Percentiles rank a stretch among this genome's conserved stretches.
Conservation (phyloP, 2,329 filamentous ascomycete species). For the Periconia sp. region DNA sequence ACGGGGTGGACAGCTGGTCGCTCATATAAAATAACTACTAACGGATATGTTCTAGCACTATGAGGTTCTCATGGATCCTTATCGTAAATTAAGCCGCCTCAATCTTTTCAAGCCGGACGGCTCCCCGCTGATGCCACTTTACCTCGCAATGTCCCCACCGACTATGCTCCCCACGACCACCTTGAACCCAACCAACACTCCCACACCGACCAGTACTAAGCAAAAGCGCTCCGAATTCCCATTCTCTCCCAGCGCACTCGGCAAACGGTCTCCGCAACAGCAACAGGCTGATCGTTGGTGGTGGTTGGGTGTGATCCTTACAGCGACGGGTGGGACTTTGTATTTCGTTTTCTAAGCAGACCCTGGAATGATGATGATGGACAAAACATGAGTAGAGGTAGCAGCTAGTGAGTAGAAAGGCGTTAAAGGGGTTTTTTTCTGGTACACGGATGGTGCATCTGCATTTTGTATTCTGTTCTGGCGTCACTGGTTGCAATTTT, state of each 20-base stretch:
- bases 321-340: conserved; percentile 50
- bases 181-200: conserved; percentile 57
- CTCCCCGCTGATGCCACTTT: conserved; percentile 67
- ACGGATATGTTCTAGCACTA: conserved; percentile 41
- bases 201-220: conserved; percentile 40
- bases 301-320: conserved; percentile 54
- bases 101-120: conserved; percentile 67
- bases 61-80: conserved; percentile 57
- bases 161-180: conserved; percentile 71
- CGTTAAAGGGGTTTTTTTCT: neutral
- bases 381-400: neutral
- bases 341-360: conserved; percentile 47
- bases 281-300: conserved; percentile 50
- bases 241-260: conserved; percentile 44
- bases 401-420: neutral
- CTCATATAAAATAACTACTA: too few relatives aligned
- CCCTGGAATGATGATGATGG: neutral
- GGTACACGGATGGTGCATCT: neutral
- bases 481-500: neutral
- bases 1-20: too few relatives aligned
- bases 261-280: conserved; percentile 35
- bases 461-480: neutral
- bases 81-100: conserved; percentile 63
- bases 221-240: conserved; percentile 42
- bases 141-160: conserved; percentile 63